These are phyloP conservation scores for Athelia sp. DNA, from an alignment of 1,284 basidiomycete genomes.

Conservation along the genomic window DNA sequence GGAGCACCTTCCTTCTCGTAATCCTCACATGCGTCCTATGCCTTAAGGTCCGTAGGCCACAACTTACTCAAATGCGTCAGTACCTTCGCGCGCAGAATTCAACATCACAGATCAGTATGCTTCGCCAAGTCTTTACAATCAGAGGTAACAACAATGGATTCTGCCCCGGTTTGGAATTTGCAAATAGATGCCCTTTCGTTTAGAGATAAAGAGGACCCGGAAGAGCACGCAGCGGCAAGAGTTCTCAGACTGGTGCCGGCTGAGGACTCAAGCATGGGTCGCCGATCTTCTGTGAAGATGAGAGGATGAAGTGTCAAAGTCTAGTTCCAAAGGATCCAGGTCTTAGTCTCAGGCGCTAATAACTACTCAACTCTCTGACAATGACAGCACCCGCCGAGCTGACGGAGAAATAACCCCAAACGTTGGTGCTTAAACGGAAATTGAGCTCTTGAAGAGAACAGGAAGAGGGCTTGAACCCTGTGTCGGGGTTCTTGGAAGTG, in stretches of 20 bases:
- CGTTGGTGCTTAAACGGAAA: constrained; percentile 98
- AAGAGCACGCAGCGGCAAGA: too few species aligned
- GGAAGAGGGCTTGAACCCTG: constrained; percentile 99
- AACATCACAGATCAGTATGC: constrained; percentile 69
- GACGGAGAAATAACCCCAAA: constrained; percentile 99
- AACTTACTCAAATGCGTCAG: constrained; percentile 57
- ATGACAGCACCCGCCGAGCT: constrained; percentile 90
- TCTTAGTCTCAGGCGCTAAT: too few species aligned
- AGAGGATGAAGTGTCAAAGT: too few species aligned
- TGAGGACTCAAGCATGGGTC: too few species aligned
- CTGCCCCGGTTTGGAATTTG: neutral
- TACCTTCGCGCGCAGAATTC: constrained; percentile 57
- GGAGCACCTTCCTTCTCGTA: constrained; percentile 43
- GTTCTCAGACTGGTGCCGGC: too few species aligned
- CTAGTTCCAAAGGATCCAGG: too few species aligned
- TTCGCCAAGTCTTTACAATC: too few species aligned
- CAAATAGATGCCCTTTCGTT: neutral
- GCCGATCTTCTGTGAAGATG: too few species aligned
- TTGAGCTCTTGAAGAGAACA: constrained; percentile 97
- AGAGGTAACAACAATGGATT: too few species aligned
- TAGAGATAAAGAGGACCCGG: neutral
- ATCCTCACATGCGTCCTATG: constrained; percentile 70
- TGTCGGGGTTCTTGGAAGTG: constrained; percentile 99
- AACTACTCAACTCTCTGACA: too few species aligned
- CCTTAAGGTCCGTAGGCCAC: constrained; percentile 63